phyloP scores from a whole-genome alignment of 768 basidiomycete genomes.

The Lepiota brunneoincarnata region DNA sequence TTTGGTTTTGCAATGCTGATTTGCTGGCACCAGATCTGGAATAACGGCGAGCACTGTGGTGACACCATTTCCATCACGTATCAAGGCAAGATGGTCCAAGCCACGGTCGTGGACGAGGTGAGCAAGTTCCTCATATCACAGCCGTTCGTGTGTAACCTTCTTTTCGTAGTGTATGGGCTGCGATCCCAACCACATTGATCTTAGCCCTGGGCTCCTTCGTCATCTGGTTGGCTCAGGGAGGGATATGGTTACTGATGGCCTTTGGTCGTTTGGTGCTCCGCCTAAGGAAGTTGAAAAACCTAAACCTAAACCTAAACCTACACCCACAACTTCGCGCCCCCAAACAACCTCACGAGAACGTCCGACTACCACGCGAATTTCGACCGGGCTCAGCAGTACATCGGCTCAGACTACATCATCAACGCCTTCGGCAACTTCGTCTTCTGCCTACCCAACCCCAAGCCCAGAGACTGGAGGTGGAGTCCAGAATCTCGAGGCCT shows the following conservation, averaged over 20 bases:
- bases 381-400: neutral
- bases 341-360: slow-evolving; percentile 17
- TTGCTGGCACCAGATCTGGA: slow-evolving; percentile 32
- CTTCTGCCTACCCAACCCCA: neutral
- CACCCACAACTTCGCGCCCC: slow-evolving; percentile 18
- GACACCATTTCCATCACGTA: slow-evolving; percentile 39
- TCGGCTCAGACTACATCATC: neutral
- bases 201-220: slow-evolving; percentile 43
- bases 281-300: slow-evolving; percentile 6
- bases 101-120: slow-evolving; percentile 44
- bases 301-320: slow-evolving; percentile 18
- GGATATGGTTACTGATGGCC: slow-evolving; percentile 34
- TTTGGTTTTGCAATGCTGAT: neutral
- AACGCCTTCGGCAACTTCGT: neutral
- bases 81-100: slow-evolving; percentile 34
- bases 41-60: slow-evolving; percentile 39
- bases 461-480: neutral
- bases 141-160: neutral
- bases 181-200: slow-evolving; percentile 39
- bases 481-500: slow-evolving; percentile 5
- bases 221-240: slow-evolving; percentile 29
- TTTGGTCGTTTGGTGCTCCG: slow-evolving; percentile 36
- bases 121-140: slow-evolving; percentile 10
- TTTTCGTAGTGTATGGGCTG: slow-evolving; percentile 38
- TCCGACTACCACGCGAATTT: slow-evolving; percentile 16